Evolutionary conservation across 495 filamentous ascomycete genomes (phyloP).

Genomic region (Lichina pygmaea): DNA sequence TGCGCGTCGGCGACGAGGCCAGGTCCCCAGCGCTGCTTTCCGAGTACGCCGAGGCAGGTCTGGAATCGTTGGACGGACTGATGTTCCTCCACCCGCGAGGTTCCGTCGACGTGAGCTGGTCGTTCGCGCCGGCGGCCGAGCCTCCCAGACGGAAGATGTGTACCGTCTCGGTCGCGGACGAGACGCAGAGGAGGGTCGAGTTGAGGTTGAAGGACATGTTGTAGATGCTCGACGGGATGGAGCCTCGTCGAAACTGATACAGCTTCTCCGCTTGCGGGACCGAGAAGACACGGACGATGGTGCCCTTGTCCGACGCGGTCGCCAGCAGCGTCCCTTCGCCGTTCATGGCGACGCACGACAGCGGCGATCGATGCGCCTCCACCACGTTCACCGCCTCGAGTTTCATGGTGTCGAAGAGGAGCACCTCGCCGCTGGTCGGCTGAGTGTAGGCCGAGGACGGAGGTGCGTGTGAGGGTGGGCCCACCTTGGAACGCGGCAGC

Average conservation of each 20-base stretch:
- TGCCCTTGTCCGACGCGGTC: slow-evolving; percentile 90
- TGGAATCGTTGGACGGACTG: slow-evolving; percentile 5
- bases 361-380: slow-evolving; percentile 79
- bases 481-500: slow-evolving; percentile 29
- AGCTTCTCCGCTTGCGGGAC: slow-evolving; percentile 74
- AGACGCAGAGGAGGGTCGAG: slow-evolving; percentile 80
- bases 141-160: slow-evolving; percentile 64
- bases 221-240: slow-evolving; percentile 79
- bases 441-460: slow-evolving; percentile 46
- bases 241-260: slow-evolving; percentile 82
- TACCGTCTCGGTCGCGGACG: slow-evolving; percentile 88
- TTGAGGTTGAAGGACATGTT: slow-evolving; percentile 99
- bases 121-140: slow-evolving; percentile 1
- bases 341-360: slow-evolving; percentile 75
- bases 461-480: slow-evolving; percentile 60
- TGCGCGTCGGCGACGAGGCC: slow-evolving; percentile 3
- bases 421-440: slow-evolving; percentile 71
- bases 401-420: slow-evolving; percentile 70
- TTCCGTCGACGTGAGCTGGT: neutral
- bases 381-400: slow-evolving; percentile 78
- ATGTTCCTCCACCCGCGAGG: slow-evolving; percentile 1
- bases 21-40: neutral
- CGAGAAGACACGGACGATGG: slow-evolving; percentile 84
- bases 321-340: slow-evolving; percentile 79
- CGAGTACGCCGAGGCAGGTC: neutral